Conservation (phyloP, 306 rosid genomes). For the Acacia crassicarpa region DNA sequence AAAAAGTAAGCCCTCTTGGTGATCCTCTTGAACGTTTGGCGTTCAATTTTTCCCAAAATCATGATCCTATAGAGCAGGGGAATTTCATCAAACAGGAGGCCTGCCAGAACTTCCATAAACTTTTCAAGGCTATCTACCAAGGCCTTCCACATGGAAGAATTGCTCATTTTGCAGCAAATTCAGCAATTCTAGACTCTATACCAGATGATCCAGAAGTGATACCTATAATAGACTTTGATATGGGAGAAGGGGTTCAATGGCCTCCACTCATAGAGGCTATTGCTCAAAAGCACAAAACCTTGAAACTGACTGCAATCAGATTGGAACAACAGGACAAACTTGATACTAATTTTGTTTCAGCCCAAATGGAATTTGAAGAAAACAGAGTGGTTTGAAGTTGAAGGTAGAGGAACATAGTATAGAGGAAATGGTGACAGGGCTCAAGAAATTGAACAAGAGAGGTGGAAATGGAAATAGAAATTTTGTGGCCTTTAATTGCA, state of each 20-base stretch:
- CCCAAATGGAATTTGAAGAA: constrained; percentile 44
- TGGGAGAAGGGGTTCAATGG: constrained; percentile 61
- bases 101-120: constrained; percentile 32
- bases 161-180: constrained; percentile 55
- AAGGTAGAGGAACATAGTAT: constrained; percentile 48
- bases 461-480: constrained; percentile 35
- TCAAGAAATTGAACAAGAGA: constrained; percentile 41
- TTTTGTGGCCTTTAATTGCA: constrained; percentile 59
- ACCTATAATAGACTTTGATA: constrained; percentile 53
- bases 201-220: constrained; percentile 45
- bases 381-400: constrained; percentile 46
- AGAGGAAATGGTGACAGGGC: constrained; percentile 45
- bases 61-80: constrained; percentile 16
- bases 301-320: constrained; percentile 56
- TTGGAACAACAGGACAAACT: constrained; percentile 35
- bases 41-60: constrained; percentile 44
- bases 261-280: constrained; percentile 44
- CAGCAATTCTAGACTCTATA: constrained; percentile 48
- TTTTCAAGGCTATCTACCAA: constrained; percentile 48
- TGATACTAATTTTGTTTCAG: constrained; percentile 10
- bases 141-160: constrained; percentile 45
- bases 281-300: constrained; percentile 33
- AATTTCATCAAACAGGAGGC: constrained; percentile 57
- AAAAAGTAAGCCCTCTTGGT: constrained; percentile 52
- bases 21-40: constrained; percentile 53